A percentile compares a stretch with the other conserved stretches of the same genome.
phyloP scores from a whole-genome alignment of 2,329 filamentous ascomycete genomes.

The Trichoderma koningiopsis region DNA sequence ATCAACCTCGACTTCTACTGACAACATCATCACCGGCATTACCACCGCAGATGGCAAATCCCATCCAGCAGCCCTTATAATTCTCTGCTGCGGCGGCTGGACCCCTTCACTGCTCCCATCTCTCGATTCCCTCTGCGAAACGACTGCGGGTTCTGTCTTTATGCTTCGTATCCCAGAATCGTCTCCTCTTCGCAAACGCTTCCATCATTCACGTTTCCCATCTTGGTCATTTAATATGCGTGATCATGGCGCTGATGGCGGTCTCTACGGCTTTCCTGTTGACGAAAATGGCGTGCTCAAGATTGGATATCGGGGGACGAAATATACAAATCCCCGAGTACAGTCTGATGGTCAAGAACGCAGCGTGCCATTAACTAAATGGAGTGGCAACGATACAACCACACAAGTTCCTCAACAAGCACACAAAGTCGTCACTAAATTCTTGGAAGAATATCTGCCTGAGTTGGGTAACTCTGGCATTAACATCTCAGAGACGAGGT shows the following conservation, averaged over 20 bases:
- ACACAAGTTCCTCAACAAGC: conserved; percentile 36
- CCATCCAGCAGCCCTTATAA: conserved; percentile 39
- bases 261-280: conserved; percentile 52
- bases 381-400: conserved; percentile 28
- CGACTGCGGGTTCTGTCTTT: conserved; percentile 50
- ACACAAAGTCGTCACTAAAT: conserved; percentile 34
- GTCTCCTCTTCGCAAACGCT: conserved; percentile 29
- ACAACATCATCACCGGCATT: conserved; percentile 40
- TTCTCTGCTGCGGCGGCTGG: conserved; percentile 49
- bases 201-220: conserved; percentile 49
- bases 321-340: conserved; percentile 49
- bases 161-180: conserved; percentile 46
- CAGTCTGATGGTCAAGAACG: conserved; percentile 42
- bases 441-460: conserved; percentile 46
- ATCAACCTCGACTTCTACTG: no score
- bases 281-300: conserved; percentile 49
- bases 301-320: conserved; percentile 53
- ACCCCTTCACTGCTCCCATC: conserved; percentile 46
- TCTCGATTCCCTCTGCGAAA: conserved; percentile 48
- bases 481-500: conserved; percentile 30
- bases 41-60: conserved; percentile 41
- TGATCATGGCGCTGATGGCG: conserved; percentile 38
- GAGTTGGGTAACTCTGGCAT: conserved; percentile 43
- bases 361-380: conserved; percentile 46
- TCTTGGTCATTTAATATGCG: conserved; percentile 46